A percentile compares a stretch with the other conserved stretches of the same genome.
Conservation (phyloP, 257 asterid genomes). For the Ilex asprella region DNA sequence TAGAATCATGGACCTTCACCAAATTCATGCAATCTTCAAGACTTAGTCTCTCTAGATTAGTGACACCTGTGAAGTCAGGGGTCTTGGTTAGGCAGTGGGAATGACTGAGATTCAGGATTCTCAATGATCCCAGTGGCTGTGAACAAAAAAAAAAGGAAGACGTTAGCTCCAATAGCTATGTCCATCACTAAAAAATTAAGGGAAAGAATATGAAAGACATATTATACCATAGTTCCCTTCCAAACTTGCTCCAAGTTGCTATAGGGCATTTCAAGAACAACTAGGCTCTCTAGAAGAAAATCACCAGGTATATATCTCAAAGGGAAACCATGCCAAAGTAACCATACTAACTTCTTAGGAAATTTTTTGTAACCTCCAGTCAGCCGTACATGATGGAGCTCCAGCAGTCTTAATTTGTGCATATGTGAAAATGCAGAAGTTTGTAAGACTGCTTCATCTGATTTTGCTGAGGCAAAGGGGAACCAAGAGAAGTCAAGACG, state of each 20-base stretch:
- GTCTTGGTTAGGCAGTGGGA: slow-evolving; percentile 9
- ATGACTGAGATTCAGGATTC: slow-evolving; percentile 13
- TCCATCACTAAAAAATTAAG: neutral
- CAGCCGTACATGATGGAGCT: slow-evolving; percentile 3
- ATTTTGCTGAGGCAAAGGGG: slow-evolving; percentile 1
- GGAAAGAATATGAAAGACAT: neutral
- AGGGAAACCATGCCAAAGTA: slow-evolving; percentile 10
- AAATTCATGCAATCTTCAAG: slow-evolving; percentile 15
- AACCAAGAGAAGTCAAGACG: neutral
- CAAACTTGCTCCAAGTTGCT: slow-evolving; percentile 7
- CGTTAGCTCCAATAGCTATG: neutral
- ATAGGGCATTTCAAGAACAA: slow-evolving; percentile 8
- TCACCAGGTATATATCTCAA: slow-evolving; percentile 9
- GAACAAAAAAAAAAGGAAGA: neutral
- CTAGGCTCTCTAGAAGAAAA: slow-evolving; percentile 12
- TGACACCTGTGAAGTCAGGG: slow-evolving; percentile 12
- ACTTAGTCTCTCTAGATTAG: slow-evolving; percentile 6
- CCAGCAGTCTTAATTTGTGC: slow-evolving; percentile 10
- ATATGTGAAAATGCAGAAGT: slow-evolving; percentile 7
- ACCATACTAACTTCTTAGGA: neutral
- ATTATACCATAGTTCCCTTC: slow-evolving; percentile 4
- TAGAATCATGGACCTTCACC: slow-evolving; percentile 13
- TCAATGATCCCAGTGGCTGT: slow-evolving; percentile 13
- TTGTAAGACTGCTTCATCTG: slow-evolving; percentile 1
- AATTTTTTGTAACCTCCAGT: slow-evolving; percentile 1